Conservation (phyloP, 2,329 filamentous ascomycete species). For the Zymoseptoria crescenta region DNA sequence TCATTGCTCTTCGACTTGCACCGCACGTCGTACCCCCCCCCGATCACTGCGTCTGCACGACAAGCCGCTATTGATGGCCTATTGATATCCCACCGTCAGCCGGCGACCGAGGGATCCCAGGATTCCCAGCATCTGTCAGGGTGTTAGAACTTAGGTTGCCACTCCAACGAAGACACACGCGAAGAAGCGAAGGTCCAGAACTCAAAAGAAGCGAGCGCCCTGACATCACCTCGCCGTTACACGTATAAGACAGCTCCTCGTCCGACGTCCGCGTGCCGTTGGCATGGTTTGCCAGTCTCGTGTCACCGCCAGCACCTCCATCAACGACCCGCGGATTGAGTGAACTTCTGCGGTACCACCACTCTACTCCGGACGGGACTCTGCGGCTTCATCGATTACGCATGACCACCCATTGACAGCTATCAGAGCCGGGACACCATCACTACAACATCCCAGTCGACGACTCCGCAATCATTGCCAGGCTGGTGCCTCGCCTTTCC, state of each 20-base stretch:
- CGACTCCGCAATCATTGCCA: background rate
- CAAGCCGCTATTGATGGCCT: background rate
- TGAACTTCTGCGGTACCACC: background rate
- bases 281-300: background rate
- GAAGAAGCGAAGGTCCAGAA: background rate
- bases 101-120: no score
- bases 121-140: background rate
- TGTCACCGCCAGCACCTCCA: background rate
- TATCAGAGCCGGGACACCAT: background rate
- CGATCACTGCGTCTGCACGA: background rate
- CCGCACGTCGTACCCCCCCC: background rate
- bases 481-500: background rate
- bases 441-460: background rate
- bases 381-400: background rate
- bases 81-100: background rate
- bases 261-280: background rate
- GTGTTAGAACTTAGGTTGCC: background rate
- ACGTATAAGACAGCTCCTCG: background rate
- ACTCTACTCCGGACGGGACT: background rate
- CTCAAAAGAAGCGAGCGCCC: background rate
- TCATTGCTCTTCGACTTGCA: background rate
- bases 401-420: background rate
- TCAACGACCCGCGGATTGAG: background rate
- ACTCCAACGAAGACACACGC: background rate
- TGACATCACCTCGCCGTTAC: background rate